Percentiles rank a stretch among this genome's conserved stretches.
Conservation (phyloP, 169 alveolate species). For the Cryptosporidium muris region DNA sequence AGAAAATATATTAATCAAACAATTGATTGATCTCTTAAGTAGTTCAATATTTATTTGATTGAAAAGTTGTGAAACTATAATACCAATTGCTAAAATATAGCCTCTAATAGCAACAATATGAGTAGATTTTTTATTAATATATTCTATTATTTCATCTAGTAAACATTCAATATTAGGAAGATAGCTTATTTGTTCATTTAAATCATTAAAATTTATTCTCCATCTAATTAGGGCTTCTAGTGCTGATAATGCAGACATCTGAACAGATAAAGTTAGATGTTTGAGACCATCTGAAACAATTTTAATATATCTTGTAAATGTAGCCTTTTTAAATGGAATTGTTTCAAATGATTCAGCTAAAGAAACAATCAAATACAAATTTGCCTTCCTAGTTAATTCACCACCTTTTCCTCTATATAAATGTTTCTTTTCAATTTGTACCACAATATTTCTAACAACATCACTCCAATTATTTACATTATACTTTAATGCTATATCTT, state of each 20-base stretch:
- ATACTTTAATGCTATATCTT: background rate
- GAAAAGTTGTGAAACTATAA: conserved; percentile 16
- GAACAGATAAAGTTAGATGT: conserved; percentile 69
- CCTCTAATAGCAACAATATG: conserved; percentile 68
- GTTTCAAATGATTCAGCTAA: conserved; percentile 42
- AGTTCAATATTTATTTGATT: background rate
- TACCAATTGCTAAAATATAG: conserved; percentile 27
- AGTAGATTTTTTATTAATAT: background rate
- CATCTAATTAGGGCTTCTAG: conserved; percentile 68
- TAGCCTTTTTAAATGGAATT: conserved; percentile 67
- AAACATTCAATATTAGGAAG: conserved; percentile 10
- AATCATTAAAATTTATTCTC: conserved; percentile 12
- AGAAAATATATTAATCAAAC: conserved; percentile 15
- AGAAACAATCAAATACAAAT: conserved; percentile 39
- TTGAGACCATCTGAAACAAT: conserved; percentile 69
- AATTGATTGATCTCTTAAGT: conserved; percentile 5
- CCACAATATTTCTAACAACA: conserved; percentile 48
- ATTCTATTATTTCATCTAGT: background rate
- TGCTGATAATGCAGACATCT: conserved; percentile 73
- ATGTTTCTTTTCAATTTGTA: conserved; percentile 64
- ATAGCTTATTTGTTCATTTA: background rate
- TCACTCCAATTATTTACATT: conserved; percentile 28
- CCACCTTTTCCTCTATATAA: conserved; percentile 75
- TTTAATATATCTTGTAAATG: conserved; percentile 71
- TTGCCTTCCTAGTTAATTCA: conserved; percentile 71